These are phyloP conservation scores for Straminergon stramineum DNA, from an alignment of 225 moss, liverwort and hornwort species.

Conservation along the genomic window DNA sequence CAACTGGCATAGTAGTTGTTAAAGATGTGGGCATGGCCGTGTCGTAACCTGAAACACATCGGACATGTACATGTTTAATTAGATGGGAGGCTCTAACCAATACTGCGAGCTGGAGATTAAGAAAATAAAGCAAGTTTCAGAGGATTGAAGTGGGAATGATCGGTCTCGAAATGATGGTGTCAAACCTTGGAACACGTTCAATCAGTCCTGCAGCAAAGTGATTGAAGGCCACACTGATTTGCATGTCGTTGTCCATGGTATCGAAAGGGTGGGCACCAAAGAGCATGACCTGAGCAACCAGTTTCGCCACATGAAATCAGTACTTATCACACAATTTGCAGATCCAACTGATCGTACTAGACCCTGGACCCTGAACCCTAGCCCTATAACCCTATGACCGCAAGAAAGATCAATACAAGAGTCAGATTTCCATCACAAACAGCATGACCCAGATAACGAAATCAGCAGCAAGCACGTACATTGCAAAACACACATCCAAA, in stretches of 20 bases:
- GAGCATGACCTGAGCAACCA: constrained; percentile 16
- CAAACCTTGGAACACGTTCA: constrained; percentile 32
- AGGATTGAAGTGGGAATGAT: neutral
- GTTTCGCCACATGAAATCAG: neutral
- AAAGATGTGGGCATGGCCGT: constrained; percentile 18
- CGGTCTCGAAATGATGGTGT: neutral
- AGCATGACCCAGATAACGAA: too few relatives aligned
- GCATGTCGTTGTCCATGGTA: constrained; percentile 14
- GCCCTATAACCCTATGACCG: fast-evolving
- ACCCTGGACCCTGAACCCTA: too few relatives aligned
- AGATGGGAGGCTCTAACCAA: neutral
- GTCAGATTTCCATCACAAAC: neutral
- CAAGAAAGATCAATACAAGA: neutral
- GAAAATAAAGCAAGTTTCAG: neutral
- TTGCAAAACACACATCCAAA: neutral
- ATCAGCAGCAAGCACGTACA: neutral
- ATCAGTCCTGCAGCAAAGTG: constrained; percentile 26
- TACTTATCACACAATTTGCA: neutral
- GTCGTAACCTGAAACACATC: neutral
- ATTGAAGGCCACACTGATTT: constrained; percentile 27
- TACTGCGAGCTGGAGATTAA: neutral
- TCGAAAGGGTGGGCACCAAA: constrained; percentile 26
- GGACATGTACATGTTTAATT: neutral
- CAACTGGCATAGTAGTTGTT: constrained; percentile 27
- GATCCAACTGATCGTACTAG: neutral